Conservation (phyloP, 2,329 filamentous ascomycete genomes). For the Scytalidium sp. region DNA sequence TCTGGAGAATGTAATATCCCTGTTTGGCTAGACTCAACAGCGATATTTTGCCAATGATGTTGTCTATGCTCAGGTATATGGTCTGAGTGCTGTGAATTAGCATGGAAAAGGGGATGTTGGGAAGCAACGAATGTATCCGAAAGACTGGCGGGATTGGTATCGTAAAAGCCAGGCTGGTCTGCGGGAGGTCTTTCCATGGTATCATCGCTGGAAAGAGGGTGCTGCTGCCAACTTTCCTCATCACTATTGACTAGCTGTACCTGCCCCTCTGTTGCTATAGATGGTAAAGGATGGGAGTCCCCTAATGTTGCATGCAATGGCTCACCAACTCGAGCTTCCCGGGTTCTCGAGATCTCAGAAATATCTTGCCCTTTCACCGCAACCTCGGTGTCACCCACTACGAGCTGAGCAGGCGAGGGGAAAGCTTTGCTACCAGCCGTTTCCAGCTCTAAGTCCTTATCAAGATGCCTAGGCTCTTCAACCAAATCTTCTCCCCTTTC, state of each 20-base stretch:
- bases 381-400: not conserved
- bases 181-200: not conserved
- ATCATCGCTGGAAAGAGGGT: not conserved
- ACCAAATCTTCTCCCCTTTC: constrained; percentile 8
- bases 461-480: not conserved
- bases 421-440: not conserved
- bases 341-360: not conserved
- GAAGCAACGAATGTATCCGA: too few relatives aligned
- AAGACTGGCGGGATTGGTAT: too few relatives aligned
- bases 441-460: constrained; percentile 13
- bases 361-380: not conserved
- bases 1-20: constrained; percentile 8
- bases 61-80: constrained; percentile 13
- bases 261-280: not conserved
- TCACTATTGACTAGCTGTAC: not conserved
- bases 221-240: not conserved
- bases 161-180: not conserved
- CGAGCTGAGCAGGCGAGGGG: not conserved
- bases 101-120: too few relatives aligned
- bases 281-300: too few relatives aligned
- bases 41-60: constrained; percentile 16
- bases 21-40: constrained; percentile 3
- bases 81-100: not conserved
- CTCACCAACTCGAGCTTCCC: not conserved
- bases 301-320: too few relatives aligned